Conservation (phyloP, 2,329 filamentous ascomycete genomes). For the Aspergillus udagawae region DNA sequence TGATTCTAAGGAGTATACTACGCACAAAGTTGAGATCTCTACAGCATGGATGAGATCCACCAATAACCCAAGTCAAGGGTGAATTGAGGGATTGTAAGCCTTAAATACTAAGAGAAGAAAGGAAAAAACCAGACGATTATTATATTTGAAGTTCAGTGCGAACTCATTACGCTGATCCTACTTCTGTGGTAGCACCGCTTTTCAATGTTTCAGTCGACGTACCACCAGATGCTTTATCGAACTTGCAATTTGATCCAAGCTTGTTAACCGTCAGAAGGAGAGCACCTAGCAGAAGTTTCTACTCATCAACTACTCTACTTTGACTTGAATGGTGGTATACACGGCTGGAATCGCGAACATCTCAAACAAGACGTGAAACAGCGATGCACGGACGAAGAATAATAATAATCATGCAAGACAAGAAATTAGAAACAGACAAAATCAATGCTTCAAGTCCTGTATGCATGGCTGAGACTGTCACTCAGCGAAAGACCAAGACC, state of each 20-base stretch:
- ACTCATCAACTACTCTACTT: not conserved
- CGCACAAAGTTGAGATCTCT: not conserved
- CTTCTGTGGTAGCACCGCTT: not conserved
- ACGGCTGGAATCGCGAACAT: slow-evolving; percentile 1
- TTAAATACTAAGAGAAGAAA: not conserved
- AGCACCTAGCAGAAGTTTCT: not conserved
- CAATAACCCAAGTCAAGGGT: not conserved
- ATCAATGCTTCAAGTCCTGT: slow-evolving; percentile 19
- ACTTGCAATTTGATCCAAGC: not conserved
- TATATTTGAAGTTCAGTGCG: not conserved
- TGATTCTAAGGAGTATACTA: not conserved
- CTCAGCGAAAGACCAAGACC: slow-evolving; percentile 14
- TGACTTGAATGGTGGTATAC: slow-evolving; percentile 1
- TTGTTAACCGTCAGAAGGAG: not conserved
- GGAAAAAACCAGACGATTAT: not conserved
- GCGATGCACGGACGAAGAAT: slow-evolving; percentile 3
- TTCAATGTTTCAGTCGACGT: not conserved
- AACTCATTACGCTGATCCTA: not conserved
- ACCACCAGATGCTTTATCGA: not conserved
- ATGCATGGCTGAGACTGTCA: slow-evolving; percentile 25
- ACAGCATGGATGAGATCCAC: not conserved
- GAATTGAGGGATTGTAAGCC: not conserved
- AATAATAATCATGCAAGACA: slow-evolving; percentile 18
- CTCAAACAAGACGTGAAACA: not conserved
- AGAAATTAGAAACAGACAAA: slow-evolving; percentile 14